Base-by-base conservation (phyloP, 129 eudicot genomes). In the Lonicera japonica region DNA sequence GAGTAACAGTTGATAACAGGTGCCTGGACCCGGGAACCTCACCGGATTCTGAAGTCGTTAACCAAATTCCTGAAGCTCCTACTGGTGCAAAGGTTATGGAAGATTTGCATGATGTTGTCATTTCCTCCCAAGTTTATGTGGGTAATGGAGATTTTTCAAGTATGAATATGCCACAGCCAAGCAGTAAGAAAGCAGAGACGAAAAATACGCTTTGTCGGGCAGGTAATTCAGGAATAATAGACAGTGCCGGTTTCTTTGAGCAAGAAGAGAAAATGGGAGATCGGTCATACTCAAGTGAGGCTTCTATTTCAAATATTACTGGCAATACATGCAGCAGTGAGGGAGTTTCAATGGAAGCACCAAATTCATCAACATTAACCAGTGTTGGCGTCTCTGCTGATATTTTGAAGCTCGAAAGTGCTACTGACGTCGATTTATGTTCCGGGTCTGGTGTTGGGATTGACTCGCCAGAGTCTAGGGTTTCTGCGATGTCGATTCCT, bases 31-130 rank as follows among this genome's bases (percentile, higher is more conserved):
- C 83, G 10, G 95, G 90, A 63, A 87, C 96, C 58, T 91, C 98
- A 68, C 98, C 98, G 34, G 96, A 91, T 74, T 91, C 98, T 16
- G 98, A 87, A 85, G 96, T 91, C 69, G 82, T 91, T 41, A 84
- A 87, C 54, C 64, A 74, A 40, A 71, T 73, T 75, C 81, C 74
- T 8, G 95, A 91, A 50, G 39, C 79, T 55, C 79, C 61, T 62
- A 58, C 48, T 69, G 71, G 55, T 58, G 82, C 64, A 34, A 77
- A 58, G 56, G 72, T 59, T 67, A 25, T 72, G 24, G 87, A 76
- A 82, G 80, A 45, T 24, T 24, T 55, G 72, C 67, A 70, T 50
- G 75, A 72, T 60, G 22, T 61, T 64, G 60, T 46, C 40, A 62
- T 36, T 21, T 58, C 74, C 16, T 58, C 76, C 20, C 66, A 72